Conservation (phyloP, 139 green algal genomes). For the Tetraselmis chui region DNA sequence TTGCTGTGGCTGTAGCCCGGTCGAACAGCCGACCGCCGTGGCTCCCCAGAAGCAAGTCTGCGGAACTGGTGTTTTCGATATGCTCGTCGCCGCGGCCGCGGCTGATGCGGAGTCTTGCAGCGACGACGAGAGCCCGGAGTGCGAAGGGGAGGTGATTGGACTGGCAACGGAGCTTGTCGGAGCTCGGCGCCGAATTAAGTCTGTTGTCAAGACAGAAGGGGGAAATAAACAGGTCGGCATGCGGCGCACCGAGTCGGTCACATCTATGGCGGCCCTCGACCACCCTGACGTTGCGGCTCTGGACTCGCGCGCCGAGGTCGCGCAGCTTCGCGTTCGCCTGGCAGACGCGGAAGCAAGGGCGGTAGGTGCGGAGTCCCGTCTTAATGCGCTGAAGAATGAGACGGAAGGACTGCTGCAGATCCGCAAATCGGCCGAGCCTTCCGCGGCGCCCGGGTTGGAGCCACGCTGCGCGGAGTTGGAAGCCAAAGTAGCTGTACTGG, state of each 20-base stretch:
- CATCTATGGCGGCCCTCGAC: background rate
- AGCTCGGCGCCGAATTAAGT: too few species aligned
- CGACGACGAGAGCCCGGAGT: background rate
- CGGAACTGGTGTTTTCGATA: background rate
- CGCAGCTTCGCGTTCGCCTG: background rate
- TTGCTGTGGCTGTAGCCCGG: constrained; percentile 32
- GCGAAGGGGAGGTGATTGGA: background rate
- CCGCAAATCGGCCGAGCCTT: background rate
- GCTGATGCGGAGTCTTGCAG: background rate
- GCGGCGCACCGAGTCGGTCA: background rate
- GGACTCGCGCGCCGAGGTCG: background rate
- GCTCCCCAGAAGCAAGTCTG: too few species aligned
- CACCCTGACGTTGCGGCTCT: background rate
- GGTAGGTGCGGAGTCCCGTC: background rate
- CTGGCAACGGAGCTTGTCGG: background rate
- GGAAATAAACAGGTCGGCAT: background rate
- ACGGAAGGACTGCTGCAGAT: background rate
- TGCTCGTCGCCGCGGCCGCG: background rate
- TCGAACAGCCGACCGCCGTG: background rate
- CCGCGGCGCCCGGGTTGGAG: background rate
- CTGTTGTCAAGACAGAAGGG: background rate
- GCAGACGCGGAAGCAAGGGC: background rate
- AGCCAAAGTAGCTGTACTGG: background rate
- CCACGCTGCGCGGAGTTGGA: background rate
- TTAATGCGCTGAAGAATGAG: background rate